Conservation (phyloP, 805 yeast genomes). For the Yamadazyma endophytica region DNA sequence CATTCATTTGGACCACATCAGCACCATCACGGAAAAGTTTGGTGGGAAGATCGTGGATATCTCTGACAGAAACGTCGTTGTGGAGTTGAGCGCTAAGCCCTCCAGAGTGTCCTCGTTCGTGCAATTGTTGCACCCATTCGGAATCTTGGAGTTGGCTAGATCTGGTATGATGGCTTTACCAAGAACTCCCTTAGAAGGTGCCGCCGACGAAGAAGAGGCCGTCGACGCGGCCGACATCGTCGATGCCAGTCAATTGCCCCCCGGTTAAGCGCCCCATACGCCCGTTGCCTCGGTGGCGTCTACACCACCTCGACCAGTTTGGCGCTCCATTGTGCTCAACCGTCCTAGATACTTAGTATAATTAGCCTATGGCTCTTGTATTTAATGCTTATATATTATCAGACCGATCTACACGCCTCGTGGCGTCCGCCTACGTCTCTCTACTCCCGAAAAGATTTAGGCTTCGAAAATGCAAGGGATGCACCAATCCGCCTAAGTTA, state of each 20-base stretch:
- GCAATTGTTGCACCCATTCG: slow-evolving; percentile 90
- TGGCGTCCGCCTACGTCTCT: too few relatives aligned
- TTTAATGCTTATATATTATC: too few relatives aligned
- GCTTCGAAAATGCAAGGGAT: too few relatives aligned
- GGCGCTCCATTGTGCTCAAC: too few relatives aligned
- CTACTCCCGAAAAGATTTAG: too few relatives aligned
- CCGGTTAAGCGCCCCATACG: slow-evolving; percentile 86
- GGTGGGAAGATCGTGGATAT: slow-evolving; percentile 93
- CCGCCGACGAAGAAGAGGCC: slow-evolving; percentile 39
- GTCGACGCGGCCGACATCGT: slow-evolving; percentile 66
- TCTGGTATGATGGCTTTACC: slow-evolving; percentile 99
- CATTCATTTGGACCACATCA: slow-evolving; percentile 79
- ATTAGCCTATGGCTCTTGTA: too few relatives aligned
- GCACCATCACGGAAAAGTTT: slow-evolving; percentile 75
- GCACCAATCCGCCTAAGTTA: too few relatives aligned
- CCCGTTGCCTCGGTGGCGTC: too few relatives aligned
- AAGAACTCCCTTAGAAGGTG: slow-evolving; percentile 78
- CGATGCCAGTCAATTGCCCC: slow-evolving; percentile 88
- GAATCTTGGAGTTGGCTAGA: slow-evolving; percentile 92
- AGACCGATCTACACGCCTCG: too few relatives aligned
- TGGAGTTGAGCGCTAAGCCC: slow-evolving; percentile 93
- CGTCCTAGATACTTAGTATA: too few relatives aligned
- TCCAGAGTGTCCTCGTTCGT: slow-evolving; percentile 82
- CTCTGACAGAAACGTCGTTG: slow-evolving; percentile 88
- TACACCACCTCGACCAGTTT: too few relatives aligned